Evolutionary conservation across 176 grass and related monocot genomes (phyloP).

Genomic region (Carex kokanica): DNA sequence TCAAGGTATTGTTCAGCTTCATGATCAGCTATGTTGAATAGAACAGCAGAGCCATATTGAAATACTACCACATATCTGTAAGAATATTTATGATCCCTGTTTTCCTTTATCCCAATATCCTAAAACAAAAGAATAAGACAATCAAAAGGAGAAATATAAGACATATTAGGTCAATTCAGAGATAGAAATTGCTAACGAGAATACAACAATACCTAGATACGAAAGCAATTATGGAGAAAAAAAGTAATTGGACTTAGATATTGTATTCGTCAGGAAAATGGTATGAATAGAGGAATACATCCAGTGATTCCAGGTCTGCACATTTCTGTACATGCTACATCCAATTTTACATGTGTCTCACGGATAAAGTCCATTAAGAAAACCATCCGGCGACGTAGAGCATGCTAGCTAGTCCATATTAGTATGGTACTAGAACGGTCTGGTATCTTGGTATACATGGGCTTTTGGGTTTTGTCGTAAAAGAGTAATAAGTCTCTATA

Average conservation of each 20-base stretch:
- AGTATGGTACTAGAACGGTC: neutral
- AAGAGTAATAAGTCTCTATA: neutral
- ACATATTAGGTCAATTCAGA: neutral
- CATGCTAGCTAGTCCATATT: neutral
- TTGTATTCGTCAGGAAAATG: neutral
- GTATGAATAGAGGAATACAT: neutral
- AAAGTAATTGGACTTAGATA: conserved; percentile 13
- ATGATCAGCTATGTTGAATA: conserved; percentile 92
- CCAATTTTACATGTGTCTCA: neutral
- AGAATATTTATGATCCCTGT: conserved; percentile 56
- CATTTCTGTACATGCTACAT: neutral
- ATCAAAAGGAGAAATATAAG: conserved; percentile 19
- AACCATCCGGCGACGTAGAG: neutral
- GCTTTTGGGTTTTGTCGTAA: neutral
- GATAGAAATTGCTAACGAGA: neutral
- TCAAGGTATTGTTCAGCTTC: conserved; percentile 86
- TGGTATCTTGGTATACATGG: neutral
- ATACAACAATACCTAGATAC: neutral
- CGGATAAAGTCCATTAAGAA: neutral
- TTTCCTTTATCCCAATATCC: conserved; percentile 68
- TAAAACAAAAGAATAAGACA: conserved; percentile 29
- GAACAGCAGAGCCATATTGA: conserved; percentile 84
- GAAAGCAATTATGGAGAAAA: neutral
- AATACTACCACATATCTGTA: conserved; percentile 80
- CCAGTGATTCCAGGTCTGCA: neutral